Evolutionary conservation across 805 yeast species (phyloP), one percentile per base, ranked within the genome.

Genomic region (Candida patagonica): DNA sequence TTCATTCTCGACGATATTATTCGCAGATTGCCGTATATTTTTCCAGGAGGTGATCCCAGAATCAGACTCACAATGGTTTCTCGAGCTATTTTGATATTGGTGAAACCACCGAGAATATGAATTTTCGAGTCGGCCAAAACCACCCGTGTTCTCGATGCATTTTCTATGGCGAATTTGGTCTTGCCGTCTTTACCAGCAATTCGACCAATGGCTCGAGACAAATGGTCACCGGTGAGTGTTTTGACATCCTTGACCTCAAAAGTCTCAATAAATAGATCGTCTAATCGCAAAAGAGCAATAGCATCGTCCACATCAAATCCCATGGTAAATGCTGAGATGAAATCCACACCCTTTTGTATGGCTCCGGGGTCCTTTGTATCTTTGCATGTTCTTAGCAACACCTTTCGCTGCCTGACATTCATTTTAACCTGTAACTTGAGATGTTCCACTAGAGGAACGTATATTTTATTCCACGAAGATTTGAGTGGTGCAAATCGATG

Each of bases 121-220:
- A 92, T 88, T 61, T 89, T 92, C 34, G 94, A 76, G 63, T 92
- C 99, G 0, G 99, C 99, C 50, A 92, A 70, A 20, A 92, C 99
- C 31, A 92, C 88, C 70, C 99, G 81, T 9, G 99, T 92, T 66
- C 97, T 77, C 17, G 97, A 89, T 13, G 98, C 96, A 58, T 92
- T 92, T 65, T 92, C 99, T 57, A 92, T 92, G 24, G 98, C 96
- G 62, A 89, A 92, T 67, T 89, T 92, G 46, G 97, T 92, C 65
- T 88, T 89, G 57, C 99, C 99, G 59, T 92, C 99, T 59, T 92
- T 94, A 62, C 99, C 99, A 10, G 99, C 98, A 63, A 92, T 92
- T 73, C 99, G 86, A 56, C 98, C 99, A 60, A 92, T 92, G 6
- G 99, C 98, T 73, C 99, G 80, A 38, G 95, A 82, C 59, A 92